phyloP scores from a whole-genome alignment of 2,329 filamentous ascomycete genomes.

The Colletotrichum gloeosporioides region DNA sequence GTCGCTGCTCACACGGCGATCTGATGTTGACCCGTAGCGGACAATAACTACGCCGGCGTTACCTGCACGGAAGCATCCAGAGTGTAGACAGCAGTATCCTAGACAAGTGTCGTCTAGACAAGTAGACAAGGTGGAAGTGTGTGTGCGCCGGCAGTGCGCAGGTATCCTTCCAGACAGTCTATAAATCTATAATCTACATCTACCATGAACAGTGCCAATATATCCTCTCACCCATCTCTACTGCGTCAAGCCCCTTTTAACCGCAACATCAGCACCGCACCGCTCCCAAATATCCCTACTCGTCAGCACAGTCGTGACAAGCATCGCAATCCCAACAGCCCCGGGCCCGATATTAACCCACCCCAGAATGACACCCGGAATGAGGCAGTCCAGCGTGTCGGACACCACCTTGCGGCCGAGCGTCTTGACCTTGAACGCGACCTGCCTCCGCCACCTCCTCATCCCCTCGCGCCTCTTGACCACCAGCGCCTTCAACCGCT shows the following conservation, averaged over 20 bases:
- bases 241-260: background rate
- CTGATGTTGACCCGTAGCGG: background rate
- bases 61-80: background rate
- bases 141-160: background rate
- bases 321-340: conserved; percentile 62
- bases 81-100: background rate
- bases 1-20: background rate
- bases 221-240: background rate
- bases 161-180: background rate
- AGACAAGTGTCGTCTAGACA: background rate
- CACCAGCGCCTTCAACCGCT: conserved; percentile 38
- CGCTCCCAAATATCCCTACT: conserved; percentile 66
- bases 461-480: conserved; percentile 37
- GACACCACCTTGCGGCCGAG: conserved; percentile 56
- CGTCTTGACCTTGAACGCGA: conserved; percentile 31
- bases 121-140: background rate
- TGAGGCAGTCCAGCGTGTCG: conserved; percentile 65
- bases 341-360: conserved; percentile 61
- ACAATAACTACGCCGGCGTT: background rate
- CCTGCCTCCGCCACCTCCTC: conserved; percentile 32
- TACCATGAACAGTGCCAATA: background rate
- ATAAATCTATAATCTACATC: background rate
- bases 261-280: conserved; percentile 29
- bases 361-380: conserved; percentile 65
- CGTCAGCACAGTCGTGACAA: conserved; percentile 67